phyloP scores from a whole-genome alignment of 208 protist species.

The Angomonas ambiguus region DNA sequence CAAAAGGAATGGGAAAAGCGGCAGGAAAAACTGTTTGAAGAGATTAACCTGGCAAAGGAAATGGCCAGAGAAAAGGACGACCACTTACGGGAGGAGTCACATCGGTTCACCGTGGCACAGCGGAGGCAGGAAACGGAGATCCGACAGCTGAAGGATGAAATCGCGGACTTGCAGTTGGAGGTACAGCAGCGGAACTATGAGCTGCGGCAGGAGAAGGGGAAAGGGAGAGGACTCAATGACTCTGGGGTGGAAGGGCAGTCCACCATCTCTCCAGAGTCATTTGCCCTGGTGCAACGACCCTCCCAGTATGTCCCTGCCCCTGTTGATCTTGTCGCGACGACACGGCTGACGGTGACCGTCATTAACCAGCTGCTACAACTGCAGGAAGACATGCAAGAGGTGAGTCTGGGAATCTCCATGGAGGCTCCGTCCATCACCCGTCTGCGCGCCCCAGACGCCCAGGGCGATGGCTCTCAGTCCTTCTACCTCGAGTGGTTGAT shows the following conservation, averaged over 20 bases:
- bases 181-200: slow-evolving; percentile 17
- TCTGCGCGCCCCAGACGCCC: background rate
- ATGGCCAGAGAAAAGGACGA: slow-evolving; percentile 9
- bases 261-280: background rate
- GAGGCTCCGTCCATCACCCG: background rate
- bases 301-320: background rate
- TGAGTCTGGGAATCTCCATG: slow-evolving; percentile 5
- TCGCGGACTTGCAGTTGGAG: slow-evolving; percentile 11
- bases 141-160: slow-evolving; percentile 6
- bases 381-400: slow-evolving; percentile 15
- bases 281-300: background rate
- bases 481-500: slow-evolving; percentile 5
- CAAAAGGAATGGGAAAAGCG: slow-evolving; percentile 19
- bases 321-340: slow-evolving; percentile 5
- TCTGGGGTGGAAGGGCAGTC: slow-evolving; percentile 14
- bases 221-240: slow-evolving; percentile 9
- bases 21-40: slow-evolving; percentile 19
- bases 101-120: slow-evolving; percentile 17
- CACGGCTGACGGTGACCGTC: background rate
- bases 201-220: slow-evolving; percentile 12
- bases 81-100: slow-evolving; percentile 12
- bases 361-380: slow-evolving; percentile 10
- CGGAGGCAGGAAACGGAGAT: slow-evolving; percentile 6
- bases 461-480: background rate
- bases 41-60: slow-evolving; percentile 9